Percentiles rank a stretch among this genome's conserved stretches.
Evolutionary conservation across 1,139 yeast species (phyloP).

Genomic region (Zygosaccharomyces pseudobailii): DNA sequence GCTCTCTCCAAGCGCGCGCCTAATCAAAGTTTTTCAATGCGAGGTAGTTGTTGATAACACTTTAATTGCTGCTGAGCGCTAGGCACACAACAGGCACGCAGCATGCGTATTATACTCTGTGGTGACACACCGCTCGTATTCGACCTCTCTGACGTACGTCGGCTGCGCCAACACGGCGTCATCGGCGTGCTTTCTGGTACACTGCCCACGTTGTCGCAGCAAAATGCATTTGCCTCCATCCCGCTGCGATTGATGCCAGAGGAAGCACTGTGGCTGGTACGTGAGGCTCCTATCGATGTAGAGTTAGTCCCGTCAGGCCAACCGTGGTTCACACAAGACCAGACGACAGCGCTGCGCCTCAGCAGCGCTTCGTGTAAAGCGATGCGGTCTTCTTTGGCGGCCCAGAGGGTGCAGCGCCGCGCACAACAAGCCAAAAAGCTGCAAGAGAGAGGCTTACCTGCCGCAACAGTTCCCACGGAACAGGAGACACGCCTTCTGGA

Average conservation of each 20-base stretch:
- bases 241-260: constrained; percentile 72
- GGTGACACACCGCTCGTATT: constrained; percentile 38
- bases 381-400: constrained; percentile 12
- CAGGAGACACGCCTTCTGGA: not conserved
- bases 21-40: not conserved
- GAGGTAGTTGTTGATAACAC: not conserved
- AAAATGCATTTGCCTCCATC: constrained; percentile 75
- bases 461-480: not conserved
- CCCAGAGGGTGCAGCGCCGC: constrained; percentile 17
- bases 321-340: not conserved
- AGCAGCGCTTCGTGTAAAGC: not conserved
- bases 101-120: not conserved
- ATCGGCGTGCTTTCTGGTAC: constrained; percentile 81
- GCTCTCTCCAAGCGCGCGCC: too few relatives aligned
- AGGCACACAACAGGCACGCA: not conserved
- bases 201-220: constrained; percentile 84
- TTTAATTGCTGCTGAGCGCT: not conserved
- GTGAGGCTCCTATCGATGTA: constrained; percentile 6
- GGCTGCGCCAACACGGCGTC: constrained; percentile 52
- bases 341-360: not conserved
- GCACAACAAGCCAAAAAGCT: constrained; percentile 20
- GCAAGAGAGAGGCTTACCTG: constrained; percentile 14
- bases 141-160: constrained; percentile 47
- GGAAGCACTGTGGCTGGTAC: constrained; percentile 65
- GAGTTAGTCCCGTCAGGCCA: constrained; percentile 6